Evolutionary conservation across 306 rosid genomes (phyloP).

Genomic region (Glycine tomentella): DNA sequence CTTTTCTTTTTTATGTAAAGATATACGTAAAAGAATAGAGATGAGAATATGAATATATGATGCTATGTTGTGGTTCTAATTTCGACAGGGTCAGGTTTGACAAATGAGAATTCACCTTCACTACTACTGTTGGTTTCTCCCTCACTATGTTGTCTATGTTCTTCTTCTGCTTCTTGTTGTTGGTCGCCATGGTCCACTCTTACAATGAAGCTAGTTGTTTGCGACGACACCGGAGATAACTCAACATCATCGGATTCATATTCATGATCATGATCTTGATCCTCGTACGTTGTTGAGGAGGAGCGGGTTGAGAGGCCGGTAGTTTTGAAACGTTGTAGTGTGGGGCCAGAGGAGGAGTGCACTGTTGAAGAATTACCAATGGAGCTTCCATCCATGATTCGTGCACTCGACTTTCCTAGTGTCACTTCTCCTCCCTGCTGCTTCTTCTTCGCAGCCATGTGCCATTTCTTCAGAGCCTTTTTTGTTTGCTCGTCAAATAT

Average conservation of each 20-base stretch:
- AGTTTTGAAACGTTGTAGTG: conserved; percentile 80
- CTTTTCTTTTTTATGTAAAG: too few species aligned
- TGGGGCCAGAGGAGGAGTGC: conserved; percentile 51
- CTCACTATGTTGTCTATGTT: conserved; percentile 34
- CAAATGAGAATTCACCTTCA: conserved; percentile 63
- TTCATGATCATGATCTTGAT: conserved; percentile 33
- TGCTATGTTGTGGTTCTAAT: conserved; percentile 2
- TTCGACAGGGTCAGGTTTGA: conserved; percentile 39
- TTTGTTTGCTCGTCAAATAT: too few species aligned
- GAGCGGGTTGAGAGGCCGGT: conserved; percentile 67
- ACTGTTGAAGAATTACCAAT: conserved; percentile 41
- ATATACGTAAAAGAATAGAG: too few species aligned
- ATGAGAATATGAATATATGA: too few species aligned
- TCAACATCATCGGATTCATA: conserved; percentile 62
- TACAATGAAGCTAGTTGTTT: conserved; percentile 45
- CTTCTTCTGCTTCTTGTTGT: conserved; percentile 32
- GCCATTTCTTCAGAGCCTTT: too few species aligned
- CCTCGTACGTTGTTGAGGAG: conserved; percentile 42
- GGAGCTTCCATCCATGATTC: conserved; percentile 48
- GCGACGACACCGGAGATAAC: conserved; percentile 44
- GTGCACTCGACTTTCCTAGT: too few species aligned
- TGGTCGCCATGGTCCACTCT: conserved; percentile 47
- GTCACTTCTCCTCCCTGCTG: too few species aligned
- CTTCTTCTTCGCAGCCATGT: too few species aligned
- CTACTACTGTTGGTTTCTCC: conserved; percentile 46